These are phyloP conservation scores for Solanum peruvianum DNA, from an alignment of 257 asterid species.

Conservation along the genomic window DNA sequence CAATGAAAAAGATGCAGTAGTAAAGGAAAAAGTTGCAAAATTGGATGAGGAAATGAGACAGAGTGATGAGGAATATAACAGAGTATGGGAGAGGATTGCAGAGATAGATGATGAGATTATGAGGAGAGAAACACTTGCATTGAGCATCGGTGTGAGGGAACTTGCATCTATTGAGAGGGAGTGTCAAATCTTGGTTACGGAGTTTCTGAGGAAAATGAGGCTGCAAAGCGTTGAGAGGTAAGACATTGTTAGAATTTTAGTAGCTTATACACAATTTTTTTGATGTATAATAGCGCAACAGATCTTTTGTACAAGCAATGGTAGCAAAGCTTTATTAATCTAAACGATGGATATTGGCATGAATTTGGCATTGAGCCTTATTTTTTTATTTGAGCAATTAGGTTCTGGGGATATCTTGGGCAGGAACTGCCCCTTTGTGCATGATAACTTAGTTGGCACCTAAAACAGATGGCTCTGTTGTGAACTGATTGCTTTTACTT, in stretches of 20 bases:
- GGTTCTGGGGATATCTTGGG: not conserved
- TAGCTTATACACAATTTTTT: not conserved
- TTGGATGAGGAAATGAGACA: conserved; percentile 36
- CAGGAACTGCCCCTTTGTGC: not conserved
- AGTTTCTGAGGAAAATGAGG: conserved; percentile 40
- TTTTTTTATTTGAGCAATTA: not conserved
- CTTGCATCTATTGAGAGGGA: conserved; percentile 72
- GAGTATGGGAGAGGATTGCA: conserved; percentile 45
- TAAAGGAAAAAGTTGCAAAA: conserved; percentile 18
- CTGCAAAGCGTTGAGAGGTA: conserved; percentile 29
- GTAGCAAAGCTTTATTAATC: not conserved
- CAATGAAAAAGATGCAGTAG: conserved; percentile 10
- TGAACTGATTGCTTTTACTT: not conserved
- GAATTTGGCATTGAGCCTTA: not conserved
- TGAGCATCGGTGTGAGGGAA: conserved; percentile 84
- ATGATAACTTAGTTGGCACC: not conserved
- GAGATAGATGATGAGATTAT: conserved; percentile 65
- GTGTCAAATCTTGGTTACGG: conserved; percentile 56
- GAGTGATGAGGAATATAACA: conserved; percentile 40
- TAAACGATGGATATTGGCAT: not conserved
- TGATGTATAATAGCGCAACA: not conserved
- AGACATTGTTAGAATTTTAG: conserved; percentile 1
- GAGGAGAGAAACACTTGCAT: conserved; percentile 54
- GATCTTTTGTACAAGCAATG: not conserved
- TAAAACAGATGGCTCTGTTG: not conserved